Base-by-base conservation (phyloP, 2,329 filamentous ascomycete genomes). In the Nectriaceae sp. region DNA sequence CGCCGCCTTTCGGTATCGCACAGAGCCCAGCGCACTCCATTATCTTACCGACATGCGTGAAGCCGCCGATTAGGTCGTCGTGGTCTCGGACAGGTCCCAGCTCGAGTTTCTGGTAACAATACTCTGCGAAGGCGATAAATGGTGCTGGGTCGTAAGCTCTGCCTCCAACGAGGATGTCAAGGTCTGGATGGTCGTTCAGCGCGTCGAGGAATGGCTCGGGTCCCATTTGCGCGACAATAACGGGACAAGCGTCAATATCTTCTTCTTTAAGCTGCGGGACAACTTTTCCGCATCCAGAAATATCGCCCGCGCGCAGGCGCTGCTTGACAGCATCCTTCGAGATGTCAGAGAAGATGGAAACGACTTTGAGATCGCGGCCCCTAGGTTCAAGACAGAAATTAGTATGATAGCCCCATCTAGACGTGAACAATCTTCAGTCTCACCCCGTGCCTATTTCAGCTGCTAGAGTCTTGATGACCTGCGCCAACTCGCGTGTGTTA, bases 41-140 rank as follows among this genome's bases (percentile, higher is more conserved):
- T 10, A 81, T 75, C 64, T 83, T 73, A 0, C 75, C 79, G 75
- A 82, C 78, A 54, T 81, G 76, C 6, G 65, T 65, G 26, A 73
- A 71, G 0, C 67, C 68, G 0, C 74, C 76, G 3, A 63, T 40
- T 11, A 37, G 16, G 16, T 11, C 11, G 11, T 37, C 33, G 0
- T 49, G 51, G 0, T 49, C 48, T 4, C 54, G 40, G 0, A 59
- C 31, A 0, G 42, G 24, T 4, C 35, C 35, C 0, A 11, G 4
- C 1, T 18, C 35, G 1, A 52, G 29, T 1, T 40, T 15, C 0
- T 11, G 44, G 4, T 46, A 19, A 15, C 59, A 56, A 0, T 31
- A 42, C 38, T 45, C 54, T 0, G 50, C 60, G n/a, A 60, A 74
- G 0, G 70, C 72, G 6, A 68, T 65, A 24, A 69, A 74, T 1